Evolutionary conservation across 345 rosid genomes (phyloP), one percentile per base, ranked within the genome.

Genomic region (Citrus cavaleriei): DNA sequence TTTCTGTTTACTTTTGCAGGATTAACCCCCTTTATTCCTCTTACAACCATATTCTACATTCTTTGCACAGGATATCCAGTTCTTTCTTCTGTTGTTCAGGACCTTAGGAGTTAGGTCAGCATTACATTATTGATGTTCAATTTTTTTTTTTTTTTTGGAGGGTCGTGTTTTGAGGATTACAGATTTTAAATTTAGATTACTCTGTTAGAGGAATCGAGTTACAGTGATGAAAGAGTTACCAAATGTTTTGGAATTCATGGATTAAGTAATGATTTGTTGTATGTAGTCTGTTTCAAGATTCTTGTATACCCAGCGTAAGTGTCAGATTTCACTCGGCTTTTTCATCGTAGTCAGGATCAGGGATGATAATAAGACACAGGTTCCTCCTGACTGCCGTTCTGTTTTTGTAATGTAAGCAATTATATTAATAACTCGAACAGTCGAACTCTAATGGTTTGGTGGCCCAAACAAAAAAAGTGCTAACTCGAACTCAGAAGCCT

Each of bases 51-150:
- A 83, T 84, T 82, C 82, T 63, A 80, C 89, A 86, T 91, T 91
- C 91, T 89, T 90, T 92, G 89, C 92, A 89, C 90, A 88, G 88
- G 82, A 70, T 72, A 78, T 76, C 68, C 12, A 38, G 76, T 83
- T 83, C 73, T 55, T 87, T 86, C 80, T 80, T 85, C 86, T 68
- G 79, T 85, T 75, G 75, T 67, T 74, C 7, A 54, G 76, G 55
- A 64, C 60, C 30, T 30, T 76, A 63, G 78, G 67, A 42, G 58
- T 30, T 76, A 63, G 78, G 67, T 63, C 38, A 61, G 54, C 49
- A 46, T 55, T 37, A 55, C 25, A 67, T 34, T 24, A 55, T 77
- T 55, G 27, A 57, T 68, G 60, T 4, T 21, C 24, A n/a, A 2
- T 42, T 42, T 10, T 42, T 3, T 42, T 12, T 46, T 10, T 10